Evolutionary conservation across 345 rosid species (phyloP), one percentile per base, ranked within the genome.

Genomic region (Firmiana major): DNA sequence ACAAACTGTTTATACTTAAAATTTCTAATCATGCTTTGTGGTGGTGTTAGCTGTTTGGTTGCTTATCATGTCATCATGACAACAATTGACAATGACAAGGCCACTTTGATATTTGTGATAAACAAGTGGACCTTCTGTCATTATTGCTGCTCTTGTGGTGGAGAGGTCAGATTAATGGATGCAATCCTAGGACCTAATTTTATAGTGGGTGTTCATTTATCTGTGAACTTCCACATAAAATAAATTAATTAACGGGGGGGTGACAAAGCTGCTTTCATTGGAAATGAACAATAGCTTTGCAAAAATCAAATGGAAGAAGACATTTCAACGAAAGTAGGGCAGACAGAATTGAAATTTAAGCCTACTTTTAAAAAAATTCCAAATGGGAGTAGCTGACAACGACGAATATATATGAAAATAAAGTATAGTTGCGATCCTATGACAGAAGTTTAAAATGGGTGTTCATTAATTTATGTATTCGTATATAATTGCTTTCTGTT

Each of bases 11-110:
- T 19, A 34, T 36, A 22, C 12, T 43, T 26, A 36, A 17, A 36
- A 17, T 65, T 3, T 65, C n/a, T 70, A 31, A 68, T 55, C 36
- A 69, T 58, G 74, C 9, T 70, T 67, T 54, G n/a, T n/a, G 11
- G 63, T 57, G 75, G 21, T n/a, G 36, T 63, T 36, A 48, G 59
- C 16, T 68, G 76, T 64, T 78, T 73, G 66, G 75, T 45, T 59
- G 10, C 8, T 40, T 74, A 43, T 68, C 36, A 51, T 42, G 7
- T 42, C 3, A 4, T 31, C 15, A 31, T 75, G 64, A 26, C 48
- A 15, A 36, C 26, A 31, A 40, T 51, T 78, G 70, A 75, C 64
- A 8, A 75, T 75, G 74, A 55, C 19, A 26, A 26, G 40, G 28
- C 34, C 73, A 67, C 77, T 49, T 24, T 64, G 34, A 9, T 4